Evolutionary conservation across 257 asterid species (phyloP), one percentile per base, ranked within the genome.

Genomic region (Pogostemon cablin): DNA sequence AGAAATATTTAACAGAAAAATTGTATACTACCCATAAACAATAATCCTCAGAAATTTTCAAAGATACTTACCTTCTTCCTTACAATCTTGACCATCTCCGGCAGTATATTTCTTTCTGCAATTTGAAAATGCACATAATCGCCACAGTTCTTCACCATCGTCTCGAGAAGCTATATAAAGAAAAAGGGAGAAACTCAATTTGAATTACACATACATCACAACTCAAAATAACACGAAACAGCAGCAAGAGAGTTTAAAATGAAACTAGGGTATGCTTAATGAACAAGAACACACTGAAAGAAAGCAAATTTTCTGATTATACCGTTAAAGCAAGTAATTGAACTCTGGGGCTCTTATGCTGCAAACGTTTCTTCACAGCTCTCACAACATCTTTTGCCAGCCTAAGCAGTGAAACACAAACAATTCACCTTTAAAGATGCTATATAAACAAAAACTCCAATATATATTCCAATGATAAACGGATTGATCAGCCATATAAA

Each of bases 61-160:
- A 46, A 42, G 66, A 54, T 72, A 72, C 84, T 74, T 79, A 67
- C 97, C 93, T 85, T 95, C 76, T 89, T 95, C 96, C 74, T 88
- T 48, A 88, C 96, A 75, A 86, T 87, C 85, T 88, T 95, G 81
- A 86, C 95, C 99, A 95, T 88, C 78, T 91, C 98, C 59, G 69
- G 99, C 67, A 88, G 82, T 73, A 95, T 84, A 78, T 79, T 86
- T 62, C 92, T 86, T 67, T 91, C 99, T 34, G 87, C 98, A 73
- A 95, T 87, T 82, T 88, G 99, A 61, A 90, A 88, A 83, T 95
- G 99, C 78, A 89, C 85, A 62, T 69, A 83, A 81, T 92, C 98
- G 20, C 96, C 98, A 76, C 99, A 91, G 87, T 95, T 95, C 90
- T 95, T 91, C 81, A 95, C 95, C 93, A 95, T 88, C 70, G 89